phyloP scores from a whole-genome alignment of 306 rosid genomes.

The Styphnolobium japonicum region DNA sequence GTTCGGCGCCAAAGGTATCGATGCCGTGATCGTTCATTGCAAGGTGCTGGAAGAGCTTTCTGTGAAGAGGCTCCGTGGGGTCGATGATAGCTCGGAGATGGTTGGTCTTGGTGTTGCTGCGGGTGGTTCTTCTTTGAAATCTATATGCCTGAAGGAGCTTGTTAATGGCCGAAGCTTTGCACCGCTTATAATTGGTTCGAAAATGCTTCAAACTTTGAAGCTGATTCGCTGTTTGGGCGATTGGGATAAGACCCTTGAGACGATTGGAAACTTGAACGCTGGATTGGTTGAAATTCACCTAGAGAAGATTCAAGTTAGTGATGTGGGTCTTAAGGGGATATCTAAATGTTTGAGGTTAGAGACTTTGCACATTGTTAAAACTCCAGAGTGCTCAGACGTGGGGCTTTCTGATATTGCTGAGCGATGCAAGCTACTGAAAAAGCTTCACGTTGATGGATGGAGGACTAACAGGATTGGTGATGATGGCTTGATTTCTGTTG shows the following conservation, averaged over 20 bases:
- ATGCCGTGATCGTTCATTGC: conserved; percentile 54
- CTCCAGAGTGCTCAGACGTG: conserved; percentile 64
- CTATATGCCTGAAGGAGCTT: conserved; percentile 70
- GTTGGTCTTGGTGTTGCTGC: conserved; percentile 34
- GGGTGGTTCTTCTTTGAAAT: conserved; percentile 49
- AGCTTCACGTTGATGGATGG: conserved; percentile 95
- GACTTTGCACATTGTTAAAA: conserved; percentile 63
- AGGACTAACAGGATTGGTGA: conserved; percentile 81
- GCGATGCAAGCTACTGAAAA: conserved; percentile 58
- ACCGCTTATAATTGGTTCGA: conserved; percentile 58
- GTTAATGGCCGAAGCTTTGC: conserved; percentile 54
- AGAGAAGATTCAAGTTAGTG: conserved; percentile 67
- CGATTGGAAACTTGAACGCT: conserved; percentile 40
- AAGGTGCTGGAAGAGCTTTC: conserved; percentile 65
- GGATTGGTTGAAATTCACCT: conserved; percentile 67
- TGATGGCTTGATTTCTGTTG: conserved; percentile 61
- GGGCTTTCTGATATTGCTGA: conserved; percentile 64
- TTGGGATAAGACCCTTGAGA: conserved; percentile 65
- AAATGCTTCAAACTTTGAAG: conserved; percentile 56
- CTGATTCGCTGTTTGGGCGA: conserved; percentile 82
- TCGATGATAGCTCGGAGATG: conserved; percentile 36
- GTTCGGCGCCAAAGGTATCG: conserved; percentile 61
- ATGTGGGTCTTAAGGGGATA: conserved; percentile 31
- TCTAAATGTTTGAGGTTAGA: conserved; percentile 37
- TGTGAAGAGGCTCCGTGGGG: conserved; percentile 71